phyloP scores from a whole-genome alignment of 2,329 filamentous ascomycete species.

The Fusarium ambrosium region DNA sequence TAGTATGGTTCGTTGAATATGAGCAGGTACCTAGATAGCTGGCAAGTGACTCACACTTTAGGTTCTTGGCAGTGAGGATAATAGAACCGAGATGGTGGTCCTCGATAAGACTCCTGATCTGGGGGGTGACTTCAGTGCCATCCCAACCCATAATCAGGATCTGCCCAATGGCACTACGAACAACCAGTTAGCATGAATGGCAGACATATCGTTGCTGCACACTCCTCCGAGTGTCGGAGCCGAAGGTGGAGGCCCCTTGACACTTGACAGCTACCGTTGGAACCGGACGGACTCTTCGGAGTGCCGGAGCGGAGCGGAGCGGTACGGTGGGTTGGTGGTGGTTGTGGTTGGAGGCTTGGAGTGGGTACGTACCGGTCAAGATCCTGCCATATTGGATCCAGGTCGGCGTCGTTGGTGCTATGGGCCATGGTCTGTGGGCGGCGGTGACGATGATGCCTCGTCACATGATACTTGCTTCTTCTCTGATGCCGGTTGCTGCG shows the following conservation, averaged over 20 bases:
- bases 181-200: slow-evolving; percentile 41
- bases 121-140: slow-evolving; percentile 84
- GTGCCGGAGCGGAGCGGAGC: neutral
- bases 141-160: slow-evolving; percentile 89
- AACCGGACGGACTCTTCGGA: neutral
- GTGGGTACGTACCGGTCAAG: slow-evolving; percentile 75
- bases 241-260: slow-evolving; percentile 37
- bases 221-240: slow-evolving; percentile 35
- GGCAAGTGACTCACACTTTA: slow-evolving; percentile 74
- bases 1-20: slow-evolving; percentile 28
- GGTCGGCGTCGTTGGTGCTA: slow-evolving; percentile 48
- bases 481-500: slow-evolving; percentile 28
- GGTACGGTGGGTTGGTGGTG: neutral
- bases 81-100: slow-evolving; percentile 91
- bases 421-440: slow-evolving; percentile 54
- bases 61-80: slow-evolving; percentile 84
- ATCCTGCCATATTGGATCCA: slow-evolving; percentile 79
- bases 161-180: slow-evolving; percentile 77
- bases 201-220: neutral
- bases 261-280: neutral
- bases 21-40: neutral
- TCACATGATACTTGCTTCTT: slow-evolving; percentile 46
- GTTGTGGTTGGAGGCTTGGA: slow-evolving; percentile 1
- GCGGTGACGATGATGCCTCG: slow-evolving; percentile 41
- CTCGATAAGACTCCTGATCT: slow-evolving; percentile 84